A percentile compares a stretch with the other conserved stretches of the same genome.
These are phyloP conservation scores for Crithidia brevicula DNA, from an alignment of 208 protist genomes.

Conservation along the genomic window DNA sequence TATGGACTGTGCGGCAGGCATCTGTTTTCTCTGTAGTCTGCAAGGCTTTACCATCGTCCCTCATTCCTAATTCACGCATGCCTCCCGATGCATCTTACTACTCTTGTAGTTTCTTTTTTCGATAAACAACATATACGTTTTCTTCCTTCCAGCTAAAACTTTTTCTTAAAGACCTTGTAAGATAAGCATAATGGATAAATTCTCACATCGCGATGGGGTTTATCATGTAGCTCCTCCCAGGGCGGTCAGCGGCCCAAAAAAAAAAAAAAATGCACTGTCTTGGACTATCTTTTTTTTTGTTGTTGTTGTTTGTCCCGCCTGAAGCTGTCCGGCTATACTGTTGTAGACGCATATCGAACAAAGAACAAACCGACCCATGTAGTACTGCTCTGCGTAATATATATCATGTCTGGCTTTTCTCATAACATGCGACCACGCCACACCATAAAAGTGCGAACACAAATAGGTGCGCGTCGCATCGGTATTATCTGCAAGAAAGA, in stretches of 20 bases:
- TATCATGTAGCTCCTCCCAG: background rate
- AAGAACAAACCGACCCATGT: background rate
- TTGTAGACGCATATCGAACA: conserved; percentile 28
- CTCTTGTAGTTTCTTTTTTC: background rate
- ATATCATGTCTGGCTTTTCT: background rate
- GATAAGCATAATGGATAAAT: background rate
- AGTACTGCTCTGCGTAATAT: background rate
- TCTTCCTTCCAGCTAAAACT: too few species aligned
- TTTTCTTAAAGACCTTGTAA: background rate
- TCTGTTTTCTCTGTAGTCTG: too few species aligned
- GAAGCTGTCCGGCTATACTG: conserved; percentile 9
- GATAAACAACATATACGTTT: background rate
- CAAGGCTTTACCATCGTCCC: too few species aligned
- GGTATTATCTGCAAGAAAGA: too few species aligned
- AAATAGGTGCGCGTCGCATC: too few species aligned
- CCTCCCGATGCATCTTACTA: too few species aligned
- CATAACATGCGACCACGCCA: too few species aligned
- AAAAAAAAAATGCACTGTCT: too few species aligned
- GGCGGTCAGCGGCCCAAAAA: background rate
- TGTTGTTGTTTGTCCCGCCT: conserved; percentile 1
- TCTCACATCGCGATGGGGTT: background rate
- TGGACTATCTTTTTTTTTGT: too few species aligned
- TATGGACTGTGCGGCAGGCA: too few species aligned
- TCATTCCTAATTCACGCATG: too few species aligned
- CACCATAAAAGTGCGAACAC: too few species aligned